These are phyloP conservation scores for Grigorovia yakushimaensis DNA, from an alignment of 805 yeast species.

Conservation along the genomic window DNA sequence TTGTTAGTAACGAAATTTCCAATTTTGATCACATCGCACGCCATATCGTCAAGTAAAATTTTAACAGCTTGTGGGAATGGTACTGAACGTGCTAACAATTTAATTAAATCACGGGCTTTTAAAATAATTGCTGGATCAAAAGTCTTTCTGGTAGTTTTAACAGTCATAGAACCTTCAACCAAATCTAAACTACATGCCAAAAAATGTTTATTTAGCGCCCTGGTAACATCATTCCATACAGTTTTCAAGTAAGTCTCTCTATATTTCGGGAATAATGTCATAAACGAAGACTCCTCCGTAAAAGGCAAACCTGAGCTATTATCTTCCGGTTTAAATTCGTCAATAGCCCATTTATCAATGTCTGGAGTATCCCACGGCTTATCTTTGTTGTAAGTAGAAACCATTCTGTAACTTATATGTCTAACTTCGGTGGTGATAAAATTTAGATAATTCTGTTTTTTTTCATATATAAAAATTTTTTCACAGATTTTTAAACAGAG, in stretches of 20 bases:
- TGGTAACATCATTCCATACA: slow-evolving; percentile 90
- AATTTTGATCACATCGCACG: slow-evolving; percentile 93
- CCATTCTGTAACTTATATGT: too few species aligned
- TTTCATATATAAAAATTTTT: neutral
- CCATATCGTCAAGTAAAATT: slow-evolving; percentile 81
- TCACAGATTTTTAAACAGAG: neutral
- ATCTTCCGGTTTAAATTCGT: slow-evolving; percentile 84
- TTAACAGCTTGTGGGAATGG: slow-evolving; percentile 95
- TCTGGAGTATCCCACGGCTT: slow-evolving; percentile 98
- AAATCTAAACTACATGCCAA: slow-evolving; percentile 79
- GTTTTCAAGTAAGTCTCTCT: slow-evolving; percentile 83
- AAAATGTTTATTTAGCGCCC: slow-evolving; percentile 59
- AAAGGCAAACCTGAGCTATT: slow-evolving; percentile 80
- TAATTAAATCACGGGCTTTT: slow-evolving; percentile 90
- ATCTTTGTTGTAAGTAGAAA: slow-evolving; percentile 85
- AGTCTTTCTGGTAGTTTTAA: slow-evolving; percentile 89
- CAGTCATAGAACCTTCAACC: slow-evolving; percentile 97
- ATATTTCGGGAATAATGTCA: slow-evolving; percentile 93
- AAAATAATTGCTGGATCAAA: slow-evolving; percentile 89
- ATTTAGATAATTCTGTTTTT: too few species aligned
- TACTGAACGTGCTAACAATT: slow-evolving; percentile 87
- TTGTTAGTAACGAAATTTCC: slow-evolving; percentile 83
- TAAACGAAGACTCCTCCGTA: slow-evolving; percentile 91
- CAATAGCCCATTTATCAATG: slow-evolving; percentile 84
- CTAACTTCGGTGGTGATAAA: too few species aligned